Base-by-base conservation (phyloP, 2,329 filamentous ascomycete genomes). In the Penicillium oxalicum region DNA sequence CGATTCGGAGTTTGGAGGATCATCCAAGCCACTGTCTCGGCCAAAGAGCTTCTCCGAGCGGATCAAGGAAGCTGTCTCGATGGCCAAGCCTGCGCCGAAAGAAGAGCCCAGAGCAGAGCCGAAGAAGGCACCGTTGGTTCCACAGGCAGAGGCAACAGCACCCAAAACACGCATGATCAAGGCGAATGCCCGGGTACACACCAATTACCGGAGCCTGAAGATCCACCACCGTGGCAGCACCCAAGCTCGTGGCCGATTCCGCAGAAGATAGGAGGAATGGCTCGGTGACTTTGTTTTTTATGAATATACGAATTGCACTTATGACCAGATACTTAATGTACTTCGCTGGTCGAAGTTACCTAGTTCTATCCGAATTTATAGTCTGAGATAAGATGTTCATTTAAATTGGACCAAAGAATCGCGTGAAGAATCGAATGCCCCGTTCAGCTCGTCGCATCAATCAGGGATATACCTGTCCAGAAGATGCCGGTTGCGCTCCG, bases 121-220 rank as follows among this genome's bases (percentile, higher is more conserved):
- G 9, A 50, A 52, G 12, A 57, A 60, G 26, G 44, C 52, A 2
- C 50, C 48, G 29, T 24, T 48, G 5, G 24, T 38, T 33, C 48
- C 45, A 25, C 55, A 63, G 44, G 50, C 56, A 33, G 45, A 58
- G 25, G 54, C 61, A 35, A 57, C 58, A 33, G 61, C 63, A 39
- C 53, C 61, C 29, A 57, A 54, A 9, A 45, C 55, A 28, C 62
- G 67, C 32, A 38, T 40, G 29, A 44, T 36, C 35, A 74, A 70
- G 53, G 58, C 74, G 47, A 74, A 74, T 40, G 66, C 71, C 0
- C 63, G 70, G 40, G 70, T 74, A 12, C 74, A 76, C 64, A 71
- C 72, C 12, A 77, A 77, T 53, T 77, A 74, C 50, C 64, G 73
- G 11, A 69, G 72, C 9, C 52, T 77, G 54, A 76, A 75, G 54